These are phyloP conservation scores for Phytophthora capsici DNA, from an alignment of 352 stramenopile genomes.

Conservation along the genomic window DNA sequence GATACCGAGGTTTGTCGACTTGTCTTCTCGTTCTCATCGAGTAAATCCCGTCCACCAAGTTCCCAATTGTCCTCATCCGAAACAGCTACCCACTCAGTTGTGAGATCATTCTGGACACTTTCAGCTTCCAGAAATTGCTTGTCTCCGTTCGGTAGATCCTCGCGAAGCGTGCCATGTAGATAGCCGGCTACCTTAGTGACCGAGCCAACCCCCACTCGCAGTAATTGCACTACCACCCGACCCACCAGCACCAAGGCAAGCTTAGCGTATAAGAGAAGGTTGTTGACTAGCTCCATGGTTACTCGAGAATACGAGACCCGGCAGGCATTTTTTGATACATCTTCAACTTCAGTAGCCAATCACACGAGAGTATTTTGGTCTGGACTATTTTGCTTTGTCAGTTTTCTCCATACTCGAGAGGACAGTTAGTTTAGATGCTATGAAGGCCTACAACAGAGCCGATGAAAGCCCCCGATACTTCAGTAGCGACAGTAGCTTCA, in stretches of 20 bases:
- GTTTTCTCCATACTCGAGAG: constrained; percentile 7
- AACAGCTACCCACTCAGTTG: constrained; percentile 6
- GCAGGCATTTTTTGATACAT: constrained; percentile 4
- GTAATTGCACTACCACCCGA: constrained; percentile 19
- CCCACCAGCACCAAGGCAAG: constrained; percentile 21
- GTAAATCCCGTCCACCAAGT: constrained; percentile 23
- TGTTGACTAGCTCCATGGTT: constrained; percentile 17
- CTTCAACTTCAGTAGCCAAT: constrained; percentile 33
- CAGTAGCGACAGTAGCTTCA: constrained; percentile 24
- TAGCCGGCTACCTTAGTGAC: constrained; percentile 1
- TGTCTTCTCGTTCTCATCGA: constrained; percentile 17
- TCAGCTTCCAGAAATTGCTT: constrained; percentile 19
- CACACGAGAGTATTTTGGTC: constrained; percentile 8
- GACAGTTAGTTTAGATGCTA: background rate
- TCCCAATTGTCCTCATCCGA: constrained; percentile 32
- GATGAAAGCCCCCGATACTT: background rate
- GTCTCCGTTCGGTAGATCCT: constrained; percentile 16
- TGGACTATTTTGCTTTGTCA: constrained; percentile 6
- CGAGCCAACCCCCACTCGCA: constrained; percentile 11
- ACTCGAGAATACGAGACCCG: constrained; percentile 24
- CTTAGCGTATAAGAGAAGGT: constrained; percentile 29
- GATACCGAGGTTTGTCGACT: background rate
- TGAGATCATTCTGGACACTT: constrained; percentile 16
- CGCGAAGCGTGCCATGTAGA: constrained; percentile 17
- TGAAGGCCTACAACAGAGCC: background rate